Evolutionary conservation across 306 rosid species (phyloP), one percentile per base, ranked within the genome.

Genomic region (Pterocarpus santalinus): DNA sequence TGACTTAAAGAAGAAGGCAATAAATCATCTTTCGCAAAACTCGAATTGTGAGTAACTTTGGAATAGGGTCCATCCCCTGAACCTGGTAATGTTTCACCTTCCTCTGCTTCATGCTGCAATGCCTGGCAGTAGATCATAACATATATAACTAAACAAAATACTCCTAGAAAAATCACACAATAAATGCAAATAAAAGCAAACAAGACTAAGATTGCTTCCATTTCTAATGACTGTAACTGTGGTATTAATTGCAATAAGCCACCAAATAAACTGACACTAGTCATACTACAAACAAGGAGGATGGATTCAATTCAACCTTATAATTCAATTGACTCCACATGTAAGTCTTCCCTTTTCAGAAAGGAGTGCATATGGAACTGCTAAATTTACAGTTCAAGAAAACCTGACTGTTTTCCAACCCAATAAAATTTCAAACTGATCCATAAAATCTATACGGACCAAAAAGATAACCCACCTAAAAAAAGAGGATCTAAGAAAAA

Each of bases 1-100:
- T 95, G 99, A 81, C 97, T 95, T 65, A 93, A 85, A 75, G 98
- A 95, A 52, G 88, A 85, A 78, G 99, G 99, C 86, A 93, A 86
- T 51, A 93, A 63, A 85, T 95, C 93, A 72, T 86, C 75, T 62
- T 82, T 81, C 76, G 82, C 88, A 74, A 84, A 85, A 72, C 72
- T 82, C 11, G 86, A 87, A 61, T 72, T 81, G 46, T 74, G 70
- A 77, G 85, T 8, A 71, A 47, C 76, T 67, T 79, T 71, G 68
- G 33, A 58, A 72, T 15, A 55, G 69, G 81, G 73, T 85, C 80
- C 87, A 73, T 79, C 80, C 67, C 62, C 85, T 78, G 83, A 84
- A 81, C 83, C 80, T 57, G 86, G 74, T 65, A 80, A 77, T 69
- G 74, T 63, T 46, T 43, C 84, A 67, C 84, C 86, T 84, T 75